Percentiles rank a stretch among this genome's conserved stretches.
Conservation (phyloP, 169 alveolate genomes). For the Cryptosporidium felis region DNA sequence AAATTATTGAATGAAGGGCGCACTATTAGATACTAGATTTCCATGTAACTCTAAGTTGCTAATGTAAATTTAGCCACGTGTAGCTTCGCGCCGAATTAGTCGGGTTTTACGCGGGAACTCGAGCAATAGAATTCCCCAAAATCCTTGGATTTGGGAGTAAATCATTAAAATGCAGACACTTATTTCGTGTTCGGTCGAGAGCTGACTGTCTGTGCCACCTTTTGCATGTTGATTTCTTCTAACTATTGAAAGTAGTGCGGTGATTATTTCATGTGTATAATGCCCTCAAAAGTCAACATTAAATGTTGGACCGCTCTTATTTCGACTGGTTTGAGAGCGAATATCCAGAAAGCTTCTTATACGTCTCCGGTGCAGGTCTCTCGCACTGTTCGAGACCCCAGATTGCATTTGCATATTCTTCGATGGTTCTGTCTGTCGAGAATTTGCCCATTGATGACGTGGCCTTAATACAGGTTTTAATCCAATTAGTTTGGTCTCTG, state of each 20-base stretch:
- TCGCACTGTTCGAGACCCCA: conserved; percentile 80
- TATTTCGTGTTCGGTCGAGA: too few relatives aligned
- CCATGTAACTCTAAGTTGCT: conserved; percentile 20
- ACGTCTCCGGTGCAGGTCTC: conserved; percentile 71
- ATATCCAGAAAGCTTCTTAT: conserved; percentile 27
- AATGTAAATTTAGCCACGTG: too few relatives aligned
- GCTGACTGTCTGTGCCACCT: too few relatives aligned
- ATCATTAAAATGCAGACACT: too few relatives aligned
- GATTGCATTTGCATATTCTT: conserved; percentile 86
- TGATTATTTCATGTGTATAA: too few relatives aligned
- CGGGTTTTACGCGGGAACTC: neutral
- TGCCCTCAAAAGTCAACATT: too few relatives aligned
- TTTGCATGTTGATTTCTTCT: too few relatives aligned
- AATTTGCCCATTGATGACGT: conserved; percentile 88
- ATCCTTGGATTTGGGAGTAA: too few relatives aligned
- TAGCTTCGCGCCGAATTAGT: too few relatives aligned
- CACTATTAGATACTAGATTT: conserved; percentile 18
- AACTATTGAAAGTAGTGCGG: too few relatives aligned
- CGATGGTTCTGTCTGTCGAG: conserved; percentile 90
- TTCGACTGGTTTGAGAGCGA: conserved; percentile 9
- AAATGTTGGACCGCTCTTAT: too few relatives aligned
- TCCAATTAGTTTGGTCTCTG: conserved; percentile 83
- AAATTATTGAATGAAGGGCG: too few relatives aligned
- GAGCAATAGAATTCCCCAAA: neutral
- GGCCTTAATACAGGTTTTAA: conserved; percentile 83